A percentile compares a stretch with the other conserved stretches of the same genome.
phyloP scores from a whole-genome alignment of 106 monocot species.

The Acorus gramineus region DNA sequence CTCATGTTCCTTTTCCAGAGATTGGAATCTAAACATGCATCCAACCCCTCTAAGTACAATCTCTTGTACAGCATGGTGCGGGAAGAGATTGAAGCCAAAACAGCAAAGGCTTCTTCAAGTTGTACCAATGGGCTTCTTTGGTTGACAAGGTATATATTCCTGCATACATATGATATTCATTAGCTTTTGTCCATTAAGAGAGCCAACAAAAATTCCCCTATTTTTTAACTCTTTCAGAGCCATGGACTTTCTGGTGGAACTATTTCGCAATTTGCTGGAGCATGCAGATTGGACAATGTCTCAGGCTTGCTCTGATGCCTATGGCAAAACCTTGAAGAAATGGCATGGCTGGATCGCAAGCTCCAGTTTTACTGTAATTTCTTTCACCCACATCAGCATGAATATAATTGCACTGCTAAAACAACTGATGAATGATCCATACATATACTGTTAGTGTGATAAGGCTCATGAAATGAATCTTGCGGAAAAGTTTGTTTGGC shows the following conservation, averaged over 20 bases:
- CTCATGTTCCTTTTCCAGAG: slow-evolving; percentile 31
- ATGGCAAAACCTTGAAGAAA: slow-evolving; percentile 69
- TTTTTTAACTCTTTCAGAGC: slow-evolving; percentile 35
- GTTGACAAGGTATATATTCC: slow-evolving; percentile 51
- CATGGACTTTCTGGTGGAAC: slow-evolving; percentile 83
- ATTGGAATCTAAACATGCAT: slow-evolving; percentile 54
- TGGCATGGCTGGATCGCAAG: slow-evolving; percentile 95
- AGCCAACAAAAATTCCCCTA: background rate
- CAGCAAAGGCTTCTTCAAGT: slow-evolving; percentile 69
- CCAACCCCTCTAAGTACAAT: slow-evolving; percentile 67
- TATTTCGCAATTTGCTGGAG: slow-evolving; percentile 64
- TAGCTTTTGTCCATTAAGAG: too few relatives aligned
- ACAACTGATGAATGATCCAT: too few relatives aligned
- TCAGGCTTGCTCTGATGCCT: slow-evolving; percentile 70
- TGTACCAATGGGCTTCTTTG: slow-evolving; percentile 78
- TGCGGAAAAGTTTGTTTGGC: too few relatives aligned
- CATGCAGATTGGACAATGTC: slow-evolving; percentile 87
- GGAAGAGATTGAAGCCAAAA: slow-evolving; percentile 62
- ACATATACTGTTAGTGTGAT: too few relatives aligned
- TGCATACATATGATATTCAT: background rate
- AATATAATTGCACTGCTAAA: too few relatives aligned
- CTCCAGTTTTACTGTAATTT: slow-evolving; percentile 67
- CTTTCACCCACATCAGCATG: background rate
- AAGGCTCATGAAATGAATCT: too few relatives aligned
- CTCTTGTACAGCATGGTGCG: slow-evolving; percentile 64